Percentiles rank a stretch among this genome's conserved stretches.
Evolutionary conservation across 306 rosid species (phyloP).

Genomic region (Quercus parvula): DNA sequence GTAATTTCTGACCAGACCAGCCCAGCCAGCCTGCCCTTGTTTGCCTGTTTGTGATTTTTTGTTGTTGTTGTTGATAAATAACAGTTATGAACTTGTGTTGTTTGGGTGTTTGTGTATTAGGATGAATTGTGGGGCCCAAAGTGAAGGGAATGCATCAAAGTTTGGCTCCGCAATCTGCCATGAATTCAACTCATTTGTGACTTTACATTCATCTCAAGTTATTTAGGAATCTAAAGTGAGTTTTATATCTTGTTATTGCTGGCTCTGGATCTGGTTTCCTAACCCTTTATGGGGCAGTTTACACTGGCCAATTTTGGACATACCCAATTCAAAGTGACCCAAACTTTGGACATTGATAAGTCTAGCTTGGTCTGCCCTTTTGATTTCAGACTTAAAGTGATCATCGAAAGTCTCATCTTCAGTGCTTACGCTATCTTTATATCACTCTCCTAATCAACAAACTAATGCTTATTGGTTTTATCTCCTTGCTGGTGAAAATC

Average conservation of each 20-base stretch:
- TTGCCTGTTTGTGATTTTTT: not conserved
- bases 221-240: not conserved
- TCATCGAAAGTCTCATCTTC: not conserved
- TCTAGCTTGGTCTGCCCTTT: not conserved
- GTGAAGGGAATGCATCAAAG: not conserved
- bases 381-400: not conserved
- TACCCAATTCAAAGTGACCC: not conserved
- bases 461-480: not conserved
- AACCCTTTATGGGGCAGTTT: not conserved
- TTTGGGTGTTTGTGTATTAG: not conserved
- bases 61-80: no score
- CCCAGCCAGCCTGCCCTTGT: not conserved
- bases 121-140: not conserved
- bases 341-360: not conserved
- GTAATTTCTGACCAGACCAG: not conserved
- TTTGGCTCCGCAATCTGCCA: not conserved
- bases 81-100: not conserved
- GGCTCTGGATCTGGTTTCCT: not conserved
- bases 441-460: not conserved
- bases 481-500: not conserved
- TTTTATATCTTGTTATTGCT: not conserved
- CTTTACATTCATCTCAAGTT: not conserved
- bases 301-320: not conserved
- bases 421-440: not conserved
- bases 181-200: not conserved